phyloP scores from a whole-genome alignment of 1,284 basidiomycete genomes.

The Ustanciosporium gigantosporum region DNA sequence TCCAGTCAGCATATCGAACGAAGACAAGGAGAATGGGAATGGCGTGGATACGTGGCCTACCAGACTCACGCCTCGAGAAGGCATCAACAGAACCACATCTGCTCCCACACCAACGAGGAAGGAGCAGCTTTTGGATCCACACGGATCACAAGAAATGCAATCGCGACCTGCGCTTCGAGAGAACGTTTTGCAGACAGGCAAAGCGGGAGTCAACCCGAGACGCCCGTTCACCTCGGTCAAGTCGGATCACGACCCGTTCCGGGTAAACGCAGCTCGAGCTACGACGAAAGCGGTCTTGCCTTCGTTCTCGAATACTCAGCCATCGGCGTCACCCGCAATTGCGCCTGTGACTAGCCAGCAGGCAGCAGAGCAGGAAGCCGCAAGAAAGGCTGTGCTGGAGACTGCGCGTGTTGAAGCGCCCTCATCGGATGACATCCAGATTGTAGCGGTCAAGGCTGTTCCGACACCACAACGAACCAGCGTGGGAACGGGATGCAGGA shows the following conservation, averaged over 20 bases:
- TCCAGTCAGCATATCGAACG: too few relatives aligned
- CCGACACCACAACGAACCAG: background rate
- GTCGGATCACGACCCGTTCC: slow-evolving; percentile 30
- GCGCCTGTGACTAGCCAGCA: background rate
- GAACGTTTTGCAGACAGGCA: too few relatives aligned
- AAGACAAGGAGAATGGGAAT: too few relatives aligned
- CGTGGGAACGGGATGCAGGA: background rate
- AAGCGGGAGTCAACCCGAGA: too few relatives aligned
- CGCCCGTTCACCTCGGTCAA: slow-evolving; percentile 27
- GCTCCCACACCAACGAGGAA: slow-evolving; percentile 12
- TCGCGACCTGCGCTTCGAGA: slow-evolving; percentile 1
- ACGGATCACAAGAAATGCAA: slow-evolving; percentile 1
- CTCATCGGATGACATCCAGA: background rate
- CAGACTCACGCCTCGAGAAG: slow-evolving; percentile 24
- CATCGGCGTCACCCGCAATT: too few relatives aligned
- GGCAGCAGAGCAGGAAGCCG: too few relatives aligned
- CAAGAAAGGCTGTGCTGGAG: background rate
- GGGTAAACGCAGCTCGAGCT: slow-evolving; percentile 3
- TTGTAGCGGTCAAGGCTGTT: background rate
- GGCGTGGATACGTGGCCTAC: too few relatives aligned
- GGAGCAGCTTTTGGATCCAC: background rate
- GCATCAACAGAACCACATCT: slow-evolving; percentile 16
- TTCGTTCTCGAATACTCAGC: background rate
- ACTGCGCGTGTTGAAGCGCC: background rate
- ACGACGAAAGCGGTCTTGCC: background rate